These are phyloP conservation scores for Wickerhamomyces strasburgensis DNA, from an alignment of 805 yeast species.

Conservation along the genomic window DNA sequence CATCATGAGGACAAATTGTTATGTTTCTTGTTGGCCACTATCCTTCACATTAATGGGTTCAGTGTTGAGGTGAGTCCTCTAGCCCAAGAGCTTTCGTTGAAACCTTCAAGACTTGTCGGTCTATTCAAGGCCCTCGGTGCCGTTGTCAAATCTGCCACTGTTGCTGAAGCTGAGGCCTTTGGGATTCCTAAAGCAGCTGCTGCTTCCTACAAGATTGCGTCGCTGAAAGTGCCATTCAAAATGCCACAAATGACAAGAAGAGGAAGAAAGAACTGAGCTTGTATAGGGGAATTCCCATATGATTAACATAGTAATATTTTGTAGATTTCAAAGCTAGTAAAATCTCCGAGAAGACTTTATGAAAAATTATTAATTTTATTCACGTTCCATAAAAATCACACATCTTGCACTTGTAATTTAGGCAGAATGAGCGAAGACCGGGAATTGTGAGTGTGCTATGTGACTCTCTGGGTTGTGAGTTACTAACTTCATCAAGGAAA, in stretches of 20 bases:
- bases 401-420: too few relatives aligned
- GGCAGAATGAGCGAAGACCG: slow-evolving; percentile 5
- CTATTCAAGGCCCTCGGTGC: slow-evolving; percentile 84
- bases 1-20: slow-evolving; percentile 80
- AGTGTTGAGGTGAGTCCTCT: slow-evolving; percentile 72
- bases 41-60: slow-evolving; percentile 73
- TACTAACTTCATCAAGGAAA: slow-evolving; percentile 7
- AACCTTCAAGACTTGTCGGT: slow-evolving; percentile 64
- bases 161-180: slow-evolving; percentile 68
- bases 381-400: too few relatives aligned
- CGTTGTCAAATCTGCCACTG: slow-evolving; percentile 61
- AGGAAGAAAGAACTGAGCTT: slow-evolving; percentile 26
- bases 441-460: slow-evolving; percentile 5
- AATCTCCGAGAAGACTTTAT: too few relatives aligned
- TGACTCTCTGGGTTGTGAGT: too few relatives aligned
- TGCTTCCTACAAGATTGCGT: slow-evolving; percentile 70
- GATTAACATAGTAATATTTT: too few relatives aligned
- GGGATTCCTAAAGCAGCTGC: slow-evolving; percentile 59
- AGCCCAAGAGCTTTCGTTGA: slow-evolving; percentile 78
- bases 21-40: slow-evolving; percentile 67
- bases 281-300: too few relatives aligned
- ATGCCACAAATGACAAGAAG: slow-evolving; percentile 78
- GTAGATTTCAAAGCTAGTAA: too few relatives aligned
- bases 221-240: slow-evolving; percentile 81
- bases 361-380: too few relatives aligned